Evolutionary conservation across 2,329 filamentous ascomycete species (phyloP).

Genomic region (Trichophyton simii): DNA sequence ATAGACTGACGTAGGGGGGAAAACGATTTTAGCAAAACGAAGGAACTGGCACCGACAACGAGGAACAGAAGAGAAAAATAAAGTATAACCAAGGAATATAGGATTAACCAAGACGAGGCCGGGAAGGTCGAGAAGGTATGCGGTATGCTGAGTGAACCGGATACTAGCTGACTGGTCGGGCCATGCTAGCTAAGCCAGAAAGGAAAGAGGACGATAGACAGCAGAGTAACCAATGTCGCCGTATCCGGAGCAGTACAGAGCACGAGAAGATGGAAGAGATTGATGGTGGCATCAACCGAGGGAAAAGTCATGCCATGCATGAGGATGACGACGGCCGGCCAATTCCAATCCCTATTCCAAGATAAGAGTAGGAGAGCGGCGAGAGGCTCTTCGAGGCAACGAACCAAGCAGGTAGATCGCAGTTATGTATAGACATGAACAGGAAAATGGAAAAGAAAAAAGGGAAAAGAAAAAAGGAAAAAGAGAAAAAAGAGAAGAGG

Average conservation of each 20-base stretch:
- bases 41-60: not conserved
- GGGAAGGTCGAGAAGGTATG: not conserved
- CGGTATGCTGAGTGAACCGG: not conserved
- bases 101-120: not conserved
- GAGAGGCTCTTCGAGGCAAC: not conserved
- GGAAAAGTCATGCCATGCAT: not conserved
- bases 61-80: not conserved
- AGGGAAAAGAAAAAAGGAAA: no score
- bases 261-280: not conserved
- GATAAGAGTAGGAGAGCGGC: not conserved
- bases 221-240: not conserved
- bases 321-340: not conserved
- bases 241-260: not conserved
- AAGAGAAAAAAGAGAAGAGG: no score
- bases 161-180: not conserved
- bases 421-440: constrained; percentile 3
- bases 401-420: not conserved
- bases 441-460: no score
- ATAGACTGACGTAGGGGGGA: not conserved
- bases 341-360: not conserved
- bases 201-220: not conserved
- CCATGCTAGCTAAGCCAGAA: not conserved
- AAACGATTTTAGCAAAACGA: not conserved
- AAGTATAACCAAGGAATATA: not conserved
- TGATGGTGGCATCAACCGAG: not conserved